Evolutionary conservation across 306 rosid species (phyloP).

Genomic region (Acacia acuminata): DNA sequence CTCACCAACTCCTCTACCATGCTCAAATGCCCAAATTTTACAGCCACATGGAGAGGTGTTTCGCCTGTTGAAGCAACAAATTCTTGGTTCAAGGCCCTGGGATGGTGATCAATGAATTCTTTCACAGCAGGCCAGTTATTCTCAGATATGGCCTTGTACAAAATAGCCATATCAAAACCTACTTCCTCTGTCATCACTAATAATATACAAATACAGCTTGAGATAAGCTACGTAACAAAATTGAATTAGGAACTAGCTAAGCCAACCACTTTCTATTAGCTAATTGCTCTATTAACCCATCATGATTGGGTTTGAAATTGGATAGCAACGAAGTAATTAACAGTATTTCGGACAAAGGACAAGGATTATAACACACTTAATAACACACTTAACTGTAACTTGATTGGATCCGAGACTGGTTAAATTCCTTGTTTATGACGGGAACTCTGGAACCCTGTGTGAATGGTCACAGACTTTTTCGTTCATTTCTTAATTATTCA

Average conservation of each 20-base stretch:
- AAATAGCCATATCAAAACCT: background rate
- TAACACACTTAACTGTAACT: background rate
- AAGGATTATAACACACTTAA: background rate
- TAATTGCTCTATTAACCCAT: background rate
- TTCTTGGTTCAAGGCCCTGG: background rate
- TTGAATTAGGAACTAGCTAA: background rate
- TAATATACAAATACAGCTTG: too few species aligned
- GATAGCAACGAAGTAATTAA: background rate
- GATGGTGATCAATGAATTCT: background rate
- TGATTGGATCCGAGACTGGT: background rate
- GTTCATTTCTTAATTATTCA: background rate
- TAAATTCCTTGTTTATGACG: background rate
- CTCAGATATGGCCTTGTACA: background rate
- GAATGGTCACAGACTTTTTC: too few species aligned
- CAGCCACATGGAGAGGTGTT: constrained; percentile 7
- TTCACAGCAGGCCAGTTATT: background rate
- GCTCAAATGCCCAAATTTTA: background rate
- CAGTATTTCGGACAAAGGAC: background rate
- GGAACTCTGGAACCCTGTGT: background rate
- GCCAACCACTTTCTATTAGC: background rate
- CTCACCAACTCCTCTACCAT: background rate
- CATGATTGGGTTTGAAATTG: background rate
- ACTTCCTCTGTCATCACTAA: background rate
- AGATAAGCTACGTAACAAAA: too few species aligned
- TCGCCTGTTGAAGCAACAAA: background rate